Base-by-base conservation (phyloP, 2,329 filamentous ascomycete species). In the Fusarium sp. region DNA sequence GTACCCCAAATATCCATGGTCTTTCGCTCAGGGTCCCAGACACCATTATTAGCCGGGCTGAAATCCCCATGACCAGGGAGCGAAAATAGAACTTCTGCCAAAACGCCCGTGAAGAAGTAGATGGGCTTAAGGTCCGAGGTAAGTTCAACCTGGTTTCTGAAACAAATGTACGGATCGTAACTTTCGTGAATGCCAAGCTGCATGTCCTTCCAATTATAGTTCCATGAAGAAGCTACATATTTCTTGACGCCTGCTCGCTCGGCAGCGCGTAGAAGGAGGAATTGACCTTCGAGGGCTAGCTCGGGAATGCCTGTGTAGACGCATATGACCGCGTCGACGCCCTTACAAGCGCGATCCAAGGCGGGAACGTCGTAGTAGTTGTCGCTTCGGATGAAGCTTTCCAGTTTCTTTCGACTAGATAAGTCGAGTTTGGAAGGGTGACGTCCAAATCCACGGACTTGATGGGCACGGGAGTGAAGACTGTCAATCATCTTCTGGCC, bases 151-250 rank as follows among this genome's bases (percentile, higher is more conserved):
- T 79, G 75, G 4, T 74, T 67, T n/a, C 71, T 59, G 46, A 81
- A 80, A n/a, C 74, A 63, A 18, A 79, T 77, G 62, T 75, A 74
- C 1, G 74, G 37, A 58, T 81, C 78, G 63, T 81, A 81, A n/a
- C 60, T 61, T 51, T 80, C 77, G 30, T 75, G 64, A 12, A 76
- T 69, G 21, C 77, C 74, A 4, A 79, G 71, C 14, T 63, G 47
- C 30, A 77, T 53, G 14, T 69, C 68, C 1, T 63, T 73, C 79
- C 78, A 80, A 58, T 80, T 78, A 40, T 69, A 61, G 61, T 74
- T 80, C 78, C 79, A 80, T 12, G 66, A 69, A 7, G 70, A 58
- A 4, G 77, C 77, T 34, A 75, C 58, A 51, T 75, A 80, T 13
- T 69, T 56, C 54, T 71, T 77, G 51, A 81, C 69, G 1, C 74